Evolutionary conservation across 768 basidiomycete species (phyloP).

Genomic region (Hericium erinaceus): DNA sequence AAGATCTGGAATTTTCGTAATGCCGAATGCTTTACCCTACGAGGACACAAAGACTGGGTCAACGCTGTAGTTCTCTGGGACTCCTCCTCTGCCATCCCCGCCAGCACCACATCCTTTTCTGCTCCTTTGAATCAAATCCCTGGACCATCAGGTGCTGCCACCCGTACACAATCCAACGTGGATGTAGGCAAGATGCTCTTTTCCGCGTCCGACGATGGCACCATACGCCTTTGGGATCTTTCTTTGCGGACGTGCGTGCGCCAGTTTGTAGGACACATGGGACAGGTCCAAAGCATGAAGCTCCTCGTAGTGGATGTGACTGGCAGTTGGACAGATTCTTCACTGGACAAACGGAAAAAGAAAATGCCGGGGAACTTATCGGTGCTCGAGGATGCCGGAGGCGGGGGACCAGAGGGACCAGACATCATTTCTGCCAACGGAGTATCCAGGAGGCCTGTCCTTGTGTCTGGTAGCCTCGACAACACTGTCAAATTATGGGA

Average conservation of each 20-base stretch:
- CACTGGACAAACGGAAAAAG: not conserved
- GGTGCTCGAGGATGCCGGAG: not conserved
- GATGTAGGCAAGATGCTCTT: constrained; percentile 91
- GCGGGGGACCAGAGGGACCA: not conserved
- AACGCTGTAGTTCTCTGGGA: constrained; percentile 95
- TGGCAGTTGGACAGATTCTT: not conserved
- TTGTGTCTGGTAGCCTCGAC: constrained; percentile 87
- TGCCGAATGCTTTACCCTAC: constrained; percentile 83
- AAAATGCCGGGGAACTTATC: not conserved
- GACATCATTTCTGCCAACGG: not conserved
- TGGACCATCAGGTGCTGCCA: constrained; percentile 18
- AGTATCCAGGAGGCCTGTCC: constrained; percentile 37
- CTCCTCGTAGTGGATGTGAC: constrained; percentile 53
- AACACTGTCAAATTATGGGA: constrained; percentile 98
- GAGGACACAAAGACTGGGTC: constrained; percentile 94
- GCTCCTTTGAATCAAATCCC: not conserved
- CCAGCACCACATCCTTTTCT: not conserved
- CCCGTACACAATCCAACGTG: constrained; percentile 37
- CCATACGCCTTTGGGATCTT: constrained; percentile 93
- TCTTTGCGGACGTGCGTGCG: constrained; percentile 69
- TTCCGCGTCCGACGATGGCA: constrained; percentile 91
- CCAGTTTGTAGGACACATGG: constrained; percentile 83
- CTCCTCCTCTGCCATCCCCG: constrained; percentile 23
- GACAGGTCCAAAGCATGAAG: constrained; percentile 88
- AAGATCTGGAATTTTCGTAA: constrained; percentile 92